Evolutionary conservation across 768 basidiomycete genomes (phyloP).

Genomic region (Mycena vitilis): DNA sequence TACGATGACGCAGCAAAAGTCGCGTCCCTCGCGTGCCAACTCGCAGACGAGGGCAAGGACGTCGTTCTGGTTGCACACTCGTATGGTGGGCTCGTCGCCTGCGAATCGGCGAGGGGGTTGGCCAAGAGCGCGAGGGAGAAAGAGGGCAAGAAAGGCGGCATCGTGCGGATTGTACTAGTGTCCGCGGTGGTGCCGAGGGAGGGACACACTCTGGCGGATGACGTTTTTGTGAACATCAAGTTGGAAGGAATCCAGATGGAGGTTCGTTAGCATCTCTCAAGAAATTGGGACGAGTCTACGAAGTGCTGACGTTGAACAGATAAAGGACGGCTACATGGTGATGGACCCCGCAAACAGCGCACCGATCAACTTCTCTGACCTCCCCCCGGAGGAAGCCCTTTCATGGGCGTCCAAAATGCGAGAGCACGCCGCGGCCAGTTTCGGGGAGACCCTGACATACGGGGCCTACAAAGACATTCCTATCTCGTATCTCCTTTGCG

Average conservation of each 20-base stretch:
- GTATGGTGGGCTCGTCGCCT: constrained; percentile 9
- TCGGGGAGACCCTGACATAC: constrained; percentile 6
- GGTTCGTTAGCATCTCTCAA: background rate
- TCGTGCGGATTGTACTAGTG: background rate
- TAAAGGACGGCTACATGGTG: constrained; percentile 2
- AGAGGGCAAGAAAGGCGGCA: background rate
- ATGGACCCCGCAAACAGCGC: background rate
- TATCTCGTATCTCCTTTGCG: background rate
- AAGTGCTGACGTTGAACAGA: too few relatives aligned
- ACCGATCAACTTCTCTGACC: background rate
- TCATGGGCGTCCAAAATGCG: background rate
- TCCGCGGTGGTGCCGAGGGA: background rate
- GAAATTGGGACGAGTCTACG: too few relatives aligned
- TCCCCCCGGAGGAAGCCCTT: background rate
- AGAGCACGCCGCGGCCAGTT: background rate
- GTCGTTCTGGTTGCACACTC: constrained; percentile 4
- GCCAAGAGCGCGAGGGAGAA: constrained; percentile 3
- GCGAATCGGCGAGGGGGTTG: background rate
- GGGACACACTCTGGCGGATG: background rate
- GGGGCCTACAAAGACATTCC: constrained; percentile 10
- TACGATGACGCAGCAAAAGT: constrained; percentile 2
- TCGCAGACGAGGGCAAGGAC: constrained; percentile 1
- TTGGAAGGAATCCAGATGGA: background rate
- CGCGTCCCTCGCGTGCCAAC: background rate
- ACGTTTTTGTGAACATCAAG: background rate